phyloP scores from a whole-genome alignment of 352 stramenopile genomes.

The Phytophthora pluvialis region DNA sequence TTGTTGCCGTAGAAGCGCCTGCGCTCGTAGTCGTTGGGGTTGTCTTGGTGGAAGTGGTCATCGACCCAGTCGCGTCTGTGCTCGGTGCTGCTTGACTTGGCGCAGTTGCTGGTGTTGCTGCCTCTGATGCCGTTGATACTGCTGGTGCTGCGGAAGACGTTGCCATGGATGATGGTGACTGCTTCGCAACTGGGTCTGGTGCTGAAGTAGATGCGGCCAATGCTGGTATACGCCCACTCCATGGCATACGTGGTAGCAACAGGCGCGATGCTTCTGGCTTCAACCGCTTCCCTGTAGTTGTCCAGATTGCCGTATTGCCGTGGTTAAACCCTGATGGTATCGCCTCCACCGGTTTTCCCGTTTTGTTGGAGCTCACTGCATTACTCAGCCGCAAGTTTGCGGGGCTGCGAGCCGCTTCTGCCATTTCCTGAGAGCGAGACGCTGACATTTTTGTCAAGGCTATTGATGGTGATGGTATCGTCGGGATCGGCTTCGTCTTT shows the following conservation, averaged over 20 bases:
- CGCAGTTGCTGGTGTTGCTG: not conserved
- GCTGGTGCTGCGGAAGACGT: not conserved
- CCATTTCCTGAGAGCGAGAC: not conserved
- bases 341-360: not conserved
- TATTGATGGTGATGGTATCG: not conserved
- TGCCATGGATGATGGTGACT: not conserved
- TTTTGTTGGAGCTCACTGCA: not conserved
- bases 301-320: not conserved
- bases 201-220: not conserved
- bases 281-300: not conserved
- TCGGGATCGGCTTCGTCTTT: conserved; percentile 5
- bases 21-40: not conserved
- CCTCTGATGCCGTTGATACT: not conserved
- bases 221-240: not conserved
- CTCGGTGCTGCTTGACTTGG: not conserved
- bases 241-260: not conserved
- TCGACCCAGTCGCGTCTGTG: not conserved
- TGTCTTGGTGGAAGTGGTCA: not conserved
- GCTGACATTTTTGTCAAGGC: not conserved
- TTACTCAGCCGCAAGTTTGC: not conserved
- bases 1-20: not conserved
- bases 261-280: conserved; percentile 5
- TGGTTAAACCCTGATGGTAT: not conserved
- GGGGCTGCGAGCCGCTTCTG: not conserved
- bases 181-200: not conserved